A percentile compares a stretch with the other conserved stretches of the same genome.
Conservation (phyloP, 352 stramenopile species). For the Pseudoperonospora humuli region DNA sequence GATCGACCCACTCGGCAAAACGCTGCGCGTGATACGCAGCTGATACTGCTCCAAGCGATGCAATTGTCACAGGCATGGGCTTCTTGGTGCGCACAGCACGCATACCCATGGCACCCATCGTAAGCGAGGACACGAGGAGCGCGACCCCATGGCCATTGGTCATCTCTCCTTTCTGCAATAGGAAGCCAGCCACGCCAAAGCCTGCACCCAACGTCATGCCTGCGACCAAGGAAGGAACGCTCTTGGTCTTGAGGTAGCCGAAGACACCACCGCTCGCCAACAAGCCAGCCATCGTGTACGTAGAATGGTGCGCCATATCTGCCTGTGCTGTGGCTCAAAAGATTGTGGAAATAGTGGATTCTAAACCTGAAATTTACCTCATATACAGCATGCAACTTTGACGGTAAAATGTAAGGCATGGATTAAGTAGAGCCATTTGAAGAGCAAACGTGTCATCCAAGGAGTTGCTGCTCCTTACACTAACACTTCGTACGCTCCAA, state of each 20-base stretch:
- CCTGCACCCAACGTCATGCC: slow-evolving; percentile 72
- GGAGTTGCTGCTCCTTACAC: no score
- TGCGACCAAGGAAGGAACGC: slow-evolving; percentile 71
- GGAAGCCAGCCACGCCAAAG: slow-evolving; percentile 68
- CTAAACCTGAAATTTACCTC: no score
- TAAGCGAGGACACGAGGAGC: slow-evolving; percentile 76
- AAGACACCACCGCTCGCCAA: slow-evolving; percentile 58
- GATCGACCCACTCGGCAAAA: slow-evolving; percentile 77
- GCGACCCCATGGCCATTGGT: slow-evolving; percentile 74
- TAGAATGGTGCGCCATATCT: slow-evolving; percentile 80
- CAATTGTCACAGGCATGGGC: slow-evolving; percentile 63
- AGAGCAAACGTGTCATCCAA: no score
- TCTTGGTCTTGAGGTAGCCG: slow-evolving; percentile 78
- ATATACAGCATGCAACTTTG: no score
- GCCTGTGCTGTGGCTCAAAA: no score
- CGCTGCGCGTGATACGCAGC: slow-evolving; percentile 76
- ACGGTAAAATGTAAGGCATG: no score
- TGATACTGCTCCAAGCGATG: slow-evolving; percentile 66
- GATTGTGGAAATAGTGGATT: no score
- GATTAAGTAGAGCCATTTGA: no score
- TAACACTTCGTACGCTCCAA: no score
- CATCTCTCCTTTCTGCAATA: slow-evolving; percentile 78
- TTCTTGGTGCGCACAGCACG: slow-evolving; percentile 69
- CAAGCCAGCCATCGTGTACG: slow-evolving; percentile 76
- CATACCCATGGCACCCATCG: slow-evolving; percentile 80